Evolutionary conservation across 1,284 basidiomycete species (phyloP).

Genomic region (Schizophyllum amplum): DNA sequence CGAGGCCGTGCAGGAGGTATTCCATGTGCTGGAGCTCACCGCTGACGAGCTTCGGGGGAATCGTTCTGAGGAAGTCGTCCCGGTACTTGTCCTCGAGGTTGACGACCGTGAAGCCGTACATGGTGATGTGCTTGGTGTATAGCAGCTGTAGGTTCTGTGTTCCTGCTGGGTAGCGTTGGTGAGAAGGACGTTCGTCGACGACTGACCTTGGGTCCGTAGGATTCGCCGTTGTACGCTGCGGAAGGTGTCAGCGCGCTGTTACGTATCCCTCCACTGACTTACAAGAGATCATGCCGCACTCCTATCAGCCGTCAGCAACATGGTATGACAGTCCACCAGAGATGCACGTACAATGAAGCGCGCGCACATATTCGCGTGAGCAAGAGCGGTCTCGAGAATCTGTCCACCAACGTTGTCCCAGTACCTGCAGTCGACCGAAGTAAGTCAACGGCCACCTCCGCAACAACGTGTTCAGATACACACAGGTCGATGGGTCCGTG

Average conservation of each 20-base stretch:
- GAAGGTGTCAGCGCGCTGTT: too few species aligned
- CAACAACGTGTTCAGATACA: too few species aligned
- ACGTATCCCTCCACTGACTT: slow-evolving; percentile 20
- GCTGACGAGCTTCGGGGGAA: slow-evolving; percentile 41
- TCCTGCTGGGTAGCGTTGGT: slow-evolving; percentile 17
- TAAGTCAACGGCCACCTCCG: too few species aligned
- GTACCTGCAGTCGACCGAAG: slow-evolving; percentile 8
- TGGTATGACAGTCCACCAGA: too few species aligned
- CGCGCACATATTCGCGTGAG: slow-evolving; percentile 38
- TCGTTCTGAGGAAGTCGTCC: slow-evolving; percentile 39
- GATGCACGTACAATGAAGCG: slow-evolving; percentile 39
- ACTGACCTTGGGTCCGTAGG: slow-evolving; percentile 9
- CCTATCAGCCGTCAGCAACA: slow-evolving; percentile 15
- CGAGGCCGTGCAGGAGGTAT: slow-evolving; percentile 41
- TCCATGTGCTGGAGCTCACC: slow-evolving; percentile 58
- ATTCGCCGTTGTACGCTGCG: slow-evolving; percentile 19
- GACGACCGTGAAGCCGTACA: slow-evolving; percentile 54
- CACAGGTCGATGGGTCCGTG: slow-evolving; percentile 40
- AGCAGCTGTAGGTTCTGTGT: neutral
- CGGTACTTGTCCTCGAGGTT: slow-evolving; percentile 30
- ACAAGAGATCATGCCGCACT: slow-evolving; percentile 22
- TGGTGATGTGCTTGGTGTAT: slow-evolving; percentile 23
- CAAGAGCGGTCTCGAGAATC: slow-evolving; percentile 50
- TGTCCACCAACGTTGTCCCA: slow-evolving; percentile 62
- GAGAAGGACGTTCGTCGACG: slow-evolving; percentile 16